A percentile compares a stretch with the other conserved stretches of the same genome.
phyloP scores from a whole-genome alignment of 1,284 basidiomycete species.

The Leccinum colubrinum region DNA sequence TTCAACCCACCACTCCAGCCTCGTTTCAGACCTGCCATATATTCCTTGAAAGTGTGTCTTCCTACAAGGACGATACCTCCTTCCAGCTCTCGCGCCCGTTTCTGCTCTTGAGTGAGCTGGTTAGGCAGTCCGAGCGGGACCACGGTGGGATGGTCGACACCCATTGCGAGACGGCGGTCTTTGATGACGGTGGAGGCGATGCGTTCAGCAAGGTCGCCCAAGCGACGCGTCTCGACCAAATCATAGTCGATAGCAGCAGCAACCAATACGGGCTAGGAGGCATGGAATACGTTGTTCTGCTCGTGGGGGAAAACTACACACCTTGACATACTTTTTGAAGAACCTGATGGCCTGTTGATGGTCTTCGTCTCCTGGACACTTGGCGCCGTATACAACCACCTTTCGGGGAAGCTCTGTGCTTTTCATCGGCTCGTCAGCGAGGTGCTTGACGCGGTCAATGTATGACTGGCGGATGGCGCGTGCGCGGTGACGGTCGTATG shows the following conservation, averaged over 20 bases:
- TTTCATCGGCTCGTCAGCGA: constrained; percentile 67
- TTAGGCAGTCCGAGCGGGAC: constrained; percentile 53
- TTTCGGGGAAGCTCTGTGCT: constrained; percentile 75
- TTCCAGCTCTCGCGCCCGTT: constrained; percentile 63
- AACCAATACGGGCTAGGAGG: constrained; percentile 81
- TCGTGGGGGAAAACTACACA: constrained; percentile 34
- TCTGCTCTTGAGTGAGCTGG: constrained; percentile 54
- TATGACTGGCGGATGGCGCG: constrained; percentile 77
- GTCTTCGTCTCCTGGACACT: constrained; percentile 96
- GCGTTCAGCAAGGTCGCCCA: constrained; percentile 80
- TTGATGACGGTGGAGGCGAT: constrained; percentile 73
- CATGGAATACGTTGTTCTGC: constrained; percentile 6
- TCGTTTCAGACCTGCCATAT: constrained; percentile 79
- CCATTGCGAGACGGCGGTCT: constrained; percentile 60
- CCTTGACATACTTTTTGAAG: constrained; percentile 97
- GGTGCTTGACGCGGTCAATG: constrained; percentile 74
- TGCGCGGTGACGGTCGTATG: constrained; percentile 84
- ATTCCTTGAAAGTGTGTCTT: constrained; percentile 92
- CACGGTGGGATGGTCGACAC: constrained; percentile 54
- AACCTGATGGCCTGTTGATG: constrained; percentile 80
- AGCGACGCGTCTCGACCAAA: constrained; percentile 76
- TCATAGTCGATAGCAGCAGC: constrained; percentile 94
- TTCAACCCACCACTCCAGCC: constrained; percentile 84
- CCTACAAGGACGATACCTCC: constrained; percentile 91
- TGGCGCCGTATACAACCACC: constrained; percentile 84